Conservation (phyloP, 768 basidiomycete genomes). For the Wakefieldia striispora region DNA sequence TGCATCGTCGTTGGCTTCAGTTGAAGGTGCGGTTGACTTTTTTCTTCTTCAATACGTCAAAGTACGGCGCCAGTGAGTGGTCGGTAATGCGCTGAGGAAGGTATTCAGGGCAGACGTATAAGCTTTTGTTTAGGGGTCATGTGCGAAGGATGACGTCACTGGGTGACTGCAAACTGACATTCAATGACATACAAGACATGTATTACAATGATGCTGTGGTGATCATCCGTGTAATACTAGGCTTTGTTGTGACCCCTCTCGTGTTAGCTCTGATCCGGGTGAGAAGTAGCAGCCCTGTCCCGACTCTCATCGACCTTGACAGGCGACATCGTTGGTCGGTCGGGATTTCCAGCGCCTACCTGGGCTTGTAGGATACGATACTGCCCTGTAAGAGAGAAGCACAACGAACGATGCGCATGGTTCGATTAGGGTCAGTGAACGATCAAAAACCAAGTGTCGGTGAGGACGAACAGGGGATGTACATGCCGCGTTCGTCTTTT, state of each 20-base stretch:
- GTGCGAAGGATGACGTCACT: slow-evolving; percentile 28
- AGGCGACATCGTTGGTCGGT: slow-evolving; percentile 12
- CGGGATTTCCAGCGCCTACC: slow-evolving; percentile 11
- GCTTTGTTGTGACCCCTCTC: too few relatives aligned
- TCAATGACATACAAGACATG: neutral
- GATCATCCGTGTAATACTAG: too few relatives aligned
- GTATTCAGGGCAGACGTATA: slow-evolving; percentile 16
- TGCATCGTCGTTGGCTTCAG: slow-evolving; percentile 18
- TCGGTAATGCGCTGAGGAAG: neutral
- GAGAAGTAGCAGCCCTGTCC: neutral
- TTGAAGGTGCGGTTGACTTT: neutral
- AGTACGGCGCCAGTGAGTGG: neutral
- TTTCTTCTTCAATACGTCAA: neutral
- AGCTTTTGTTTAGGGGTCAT: slow-evolving; percentile 21
- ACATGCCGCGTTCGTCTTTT: slow-evolving; percentile 15
- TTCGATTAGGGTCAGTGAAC: too few relatives aligned
- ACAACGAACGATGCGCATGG: too few relatives aligned
- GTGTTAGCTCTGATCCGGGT: neutral
- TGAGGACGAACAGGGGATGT: slow-evolving; percentile 18
- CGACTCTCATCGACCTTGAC: neutral
- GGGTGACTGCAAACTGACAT: neutral
- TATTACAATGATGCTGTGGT: neutral
- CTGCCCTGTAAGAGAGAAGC: slow-evolving; percentile 20
- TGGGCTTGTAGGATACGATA: slow-evolving; percentile 27
- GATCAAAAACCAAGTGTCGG: neutral